Evolutionary conservation across 2,329 filamentous ascomycete genomes (phyloP), one percentile per base, ranked within the genome.

Genomic region (Xylariaceae sp.): DNA sequence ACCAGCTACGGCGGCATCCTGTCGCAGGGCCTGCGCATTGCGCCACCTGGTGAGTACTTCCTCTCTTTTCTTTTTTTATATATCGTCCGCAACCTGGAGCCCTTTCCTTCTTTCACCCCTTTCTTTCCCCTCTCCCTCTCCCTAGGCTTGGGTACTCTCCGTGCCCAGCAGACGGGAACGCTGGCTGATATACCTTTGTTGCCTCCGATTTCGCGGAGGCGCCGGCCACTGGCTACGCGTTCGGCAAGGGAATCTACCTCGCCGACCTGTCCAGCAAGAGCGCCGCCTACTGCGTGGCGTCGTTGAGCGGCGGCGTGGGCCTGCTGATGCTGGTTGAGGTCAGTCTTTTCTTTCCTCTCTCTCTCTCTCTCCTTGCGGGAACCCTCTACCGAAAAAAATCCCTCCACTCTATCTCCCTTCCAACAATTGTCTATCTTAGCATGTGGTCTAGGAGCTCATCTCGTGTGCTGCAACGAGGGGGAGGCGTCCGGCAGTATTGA

Each of bases 1-100:
- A 89, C 83, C 31, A 92, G 93, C 56, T 92, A 78, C 46, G 85
- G 80, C 51, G 86, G 85, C 50, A 93, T 93, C 38, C 72, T 93
- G 28, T 80, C 77, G 37, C 83, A 92, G 57, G 86, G 86, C 43
- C 70, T 93, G 4, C 80, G 84, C 13, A 92, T 92, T 45, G 86
- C 86, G 6, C 86, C 86, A 0, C 80, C 80, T 0, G 79, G 39
- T 42, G 21, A 29, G 37, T 42, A 23, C 22, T 26, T 7, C 19
- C 19, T 6, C 17, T 29, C 11, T 34, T 12, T 3, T 22, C 6
- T 19, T 31, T 32, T 13, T 14, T 15, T 12, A 7, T 12, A 8
- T 23, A n/a, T n/a, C n/a, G n/a, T n/a, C n/a, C n/a, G n/a, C n/a
- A n/a, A n/a, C n/a, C n/a, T n/a, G n/a, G n/a, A n/a, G n/a, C n/a